Percentiles rank a stretch among this genome's conserved stretches.
These are phyloP conservation scores for Solanum sitiens DNA, from an alignment of 257 asterid species.

Conservation along the genomic window DNA sequence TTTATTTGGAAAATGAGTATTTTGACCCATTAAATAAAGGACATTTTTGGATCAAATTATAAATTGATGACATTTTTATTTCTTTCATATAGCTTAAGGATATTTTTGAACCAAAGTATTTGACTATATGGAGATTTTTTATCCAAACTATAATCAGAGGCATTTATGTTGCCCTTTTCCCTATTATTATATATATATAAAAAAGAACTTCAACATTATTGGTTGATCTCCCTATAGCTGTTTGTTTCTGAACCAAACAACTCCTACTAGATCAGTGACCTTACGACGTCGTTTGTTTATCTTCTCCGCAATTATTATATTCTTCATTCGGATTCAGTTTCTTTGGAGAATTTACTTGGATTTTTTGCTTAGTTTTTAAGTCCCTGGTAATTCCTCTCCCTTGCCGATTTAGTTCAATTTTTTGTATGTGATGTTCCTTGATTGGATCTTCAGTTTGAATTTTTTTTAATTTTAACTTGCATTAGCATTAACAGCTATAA, in stretches of 20 bases:
- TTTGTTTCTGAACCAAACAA: not conserved
- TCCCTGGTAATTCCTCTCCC: not conserved
- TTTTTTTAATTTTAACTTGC: not conserved
- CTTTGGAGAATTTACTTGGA: not conserved
- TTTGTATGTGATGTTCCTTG: not conserved
- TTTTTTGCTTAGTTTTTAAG: not conserved
- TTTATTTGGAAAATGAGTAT: too few relatives aligned
- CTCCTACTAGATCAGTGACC: not conserved
- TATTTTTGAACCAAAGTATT: too few relatives aligned
- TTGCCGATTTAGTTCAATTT: too few relatives aligned
- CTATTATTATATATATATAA: too few relatives aligned
- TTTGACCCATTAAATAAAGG: too few relatives aligned
- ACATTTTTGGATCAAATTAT: too few relatives aligned
- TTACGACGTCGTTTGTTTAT: not conserved
- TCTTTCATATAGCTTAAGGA: too few relatives aligned
- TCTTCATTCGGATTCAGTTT: not conserved
- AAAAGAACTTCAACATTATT: not conserved
- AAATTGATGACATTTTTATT: too few relatives aligned
- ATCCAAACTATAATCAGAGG: too few relatives aligned
- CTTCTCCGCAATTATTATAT: not conserved
- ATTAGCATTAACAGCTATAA: not conserved
- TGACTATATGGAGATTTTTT: rapidly evolving
- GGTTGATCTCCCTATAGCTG: not conserved
- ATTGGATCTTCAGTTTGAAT: not conserved
- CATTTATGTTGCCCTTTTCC: too few relatives aligned